Base-by-base conservation (phyloP, 441 rosid genomes). In the Mallotus japonicus region DNA sequence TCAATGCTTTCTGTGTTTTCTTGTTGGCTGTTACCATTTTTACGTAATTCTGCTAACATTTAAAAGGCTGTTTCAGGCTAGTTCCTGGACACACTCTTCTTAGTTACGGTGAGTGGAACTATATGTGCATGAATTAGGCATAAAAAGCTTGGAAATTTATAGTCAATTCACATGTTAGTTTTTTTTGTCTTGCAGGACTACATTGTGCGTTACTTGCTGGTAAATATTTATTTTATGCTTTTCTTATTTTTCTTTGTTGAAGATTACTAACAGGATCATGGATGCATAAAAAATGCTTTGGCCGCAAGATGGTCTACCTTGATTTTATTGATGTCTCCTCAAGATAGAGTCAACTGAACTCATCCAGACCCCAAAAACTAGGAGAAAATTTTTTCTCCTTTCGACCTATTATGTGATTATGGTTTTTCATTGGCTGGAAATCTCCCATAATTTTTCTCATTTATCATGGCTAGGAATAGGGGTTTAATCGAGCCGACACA, bases 151-250 rank as follows among this genome's bases (percentile, higher is more conserved):
- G 73, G 65, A 47, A 55, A 55, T 73, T 72, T 55, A 10, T 57
- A 63, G 68, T 20, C 60, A 69, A 64, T 59, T 77, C 47, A 74
- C 65, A 67, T 42, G 69, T 46, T 28, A 28, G 32, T 62, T 13
- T 74, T 75, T 24, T 70, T 56, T 75, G 34, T 71, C 74, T 72
- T 80, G 79, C 89, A 92, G 98, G 99, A 63, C 84, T 92, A 47
- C 98, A 95, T 71, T 95, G 98, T 81, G 97, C 99, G 15, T 78
- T 85, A 42, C 89, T 92, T 71, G 98, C 96, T 72, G 97, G 99
- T 91, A 87, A 15, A 59, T 32, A 5, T 40, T 61, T 61, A 44
- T 17, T 4, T 24, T 22, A 58, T 49, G 32, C 28, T 19, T 5
- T 54, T 65, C 32, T 6, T 4, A 19, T 28, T 28, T 65, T 19